Conservation (phyloP, 768 basidiomycete genomes). For the Rhodocollybia butyracea region DNA sequence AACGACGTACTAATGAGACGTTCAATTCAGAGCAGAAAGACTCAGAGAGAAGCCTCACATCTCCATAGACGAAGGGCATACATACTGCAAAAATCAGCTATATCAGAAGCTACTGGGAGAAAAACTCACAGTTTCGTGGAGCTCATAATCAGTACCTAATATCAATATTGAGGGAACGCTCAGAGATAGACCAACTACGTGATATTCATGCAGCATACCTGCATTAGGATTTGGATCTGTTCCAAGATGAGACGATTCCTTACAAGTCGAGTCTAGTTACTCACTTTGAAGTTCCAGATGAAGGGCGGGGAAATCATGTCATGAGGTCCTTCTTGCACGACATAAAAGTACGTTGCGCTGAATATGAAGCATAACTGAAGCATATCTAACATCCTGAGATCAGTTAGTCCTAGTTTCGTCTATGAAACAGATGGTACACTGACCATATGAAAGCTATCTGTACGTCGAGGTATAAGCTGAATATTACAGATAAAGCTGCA, state of each 20-base stretch:
- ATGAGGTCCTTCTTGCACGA: not conserved
- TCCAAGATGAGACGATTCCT: not conserved
- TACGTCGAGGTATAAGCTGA: no score
- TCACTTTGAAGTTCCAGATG: slow-evolving; percentile 6
- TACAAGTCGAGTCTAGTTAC: not conserved
- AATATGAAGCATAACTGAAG: slow-evolving; percentile 5
- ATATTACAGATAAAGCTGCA: no score
- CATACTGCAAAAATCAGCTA: not conserved
- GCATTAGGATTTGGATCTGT: slow-evolving; percentile 5
- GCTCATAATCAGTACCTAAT: slow-evolving; percentile 1
- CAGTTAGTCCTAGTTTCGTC: not conserved
- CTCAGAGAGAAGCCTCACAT: not conserved
- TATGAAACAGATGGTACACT: not conserved
- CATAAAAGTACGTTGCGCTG: slow-evolving; percentile 2
- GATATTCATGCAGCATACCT: not conserved
- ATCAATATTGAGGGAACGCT: not conserved
- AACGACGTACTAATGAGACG: no score
- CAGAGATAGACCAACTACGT: not conserved
- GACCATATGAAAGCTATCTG: slow-evolving; percentile 1
- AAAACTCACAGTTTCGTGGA: not conserved
- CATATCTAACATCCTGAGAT: not conserved
- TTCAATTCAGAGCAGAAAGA: no score
- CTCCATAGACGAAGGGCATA: not conserved
- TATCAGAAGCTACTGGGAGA: not conserved
- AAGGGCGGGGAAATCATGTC: not conserved